A percentile compares a stretch with the other conserved stretches of the same genome.
phyloP scores from a whole-genome alignment of 2,329 filamentous ascomycete genomes.

The Polytolypa hystricis region DNA sequence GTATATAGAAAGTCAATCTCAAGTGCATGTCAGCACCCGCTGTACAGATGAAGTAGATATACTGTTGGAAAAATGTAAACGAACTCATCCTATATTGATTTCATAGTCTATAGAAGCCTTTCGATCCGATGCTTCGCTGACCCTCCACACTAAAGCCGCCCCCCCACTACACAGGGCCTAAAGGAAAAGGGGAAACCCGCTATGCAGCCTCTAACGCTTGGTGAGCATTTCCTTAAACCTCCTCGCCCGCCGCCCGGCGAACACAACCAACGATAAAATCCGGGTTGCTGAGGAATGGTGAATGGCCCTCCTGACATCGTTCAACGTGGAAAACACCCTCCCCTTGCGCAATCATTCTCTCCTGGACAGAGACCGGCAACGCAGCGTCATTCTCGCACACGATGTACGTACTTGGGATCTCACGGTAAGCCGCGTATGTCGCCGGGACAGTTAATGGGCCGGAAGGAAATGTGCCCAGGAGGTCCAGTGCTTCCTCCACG shows the following conservation, averaged over 20 bases:
- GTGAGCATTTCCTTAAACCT: no score
- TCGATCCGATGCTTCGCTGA: no score
- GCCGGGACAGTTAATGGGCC: conserved; percentile 18
- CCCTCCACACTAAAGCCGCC: no score
- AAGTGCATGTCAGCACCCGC: no score
- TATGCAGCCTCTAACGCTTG: no score
- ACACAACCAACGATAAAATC: conserved; percentile 17
- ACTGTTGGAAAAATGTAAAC: no score
- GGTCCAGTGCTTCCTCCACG: conserved; percentile 15
- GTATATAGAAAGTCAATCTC: no score
- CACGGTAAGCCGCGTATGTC: conserved; percentile 19
- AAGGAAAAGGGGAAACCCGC: no score
- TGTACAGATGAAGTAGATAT: no score
- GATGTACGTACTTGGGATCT: conserved; percentile 22
- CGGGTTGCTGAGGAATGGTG: conserved; percentile 21
- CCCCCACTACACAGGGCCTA: no score
- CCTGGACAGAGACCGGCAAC: conserved; percentile 13
- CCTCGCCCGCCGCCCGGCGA: conserved; percentile 17
- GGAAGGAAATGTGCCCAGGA: conserved; percentile 16
- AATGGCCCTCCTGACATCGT: conserved; percentile 19
- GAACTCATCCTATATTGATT: no score
- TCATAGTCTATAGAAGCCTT: no score
- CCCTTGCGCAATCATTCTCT: conserved; percentile 20
- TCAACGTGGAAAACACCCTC: conserved; percentile 18
- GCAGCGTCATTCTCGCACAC: conserved; percentile 20